Conservation (phyloP, 2,329 filamentous ascomycete genomes). For the Trichoderma oligosporum region DNA sequence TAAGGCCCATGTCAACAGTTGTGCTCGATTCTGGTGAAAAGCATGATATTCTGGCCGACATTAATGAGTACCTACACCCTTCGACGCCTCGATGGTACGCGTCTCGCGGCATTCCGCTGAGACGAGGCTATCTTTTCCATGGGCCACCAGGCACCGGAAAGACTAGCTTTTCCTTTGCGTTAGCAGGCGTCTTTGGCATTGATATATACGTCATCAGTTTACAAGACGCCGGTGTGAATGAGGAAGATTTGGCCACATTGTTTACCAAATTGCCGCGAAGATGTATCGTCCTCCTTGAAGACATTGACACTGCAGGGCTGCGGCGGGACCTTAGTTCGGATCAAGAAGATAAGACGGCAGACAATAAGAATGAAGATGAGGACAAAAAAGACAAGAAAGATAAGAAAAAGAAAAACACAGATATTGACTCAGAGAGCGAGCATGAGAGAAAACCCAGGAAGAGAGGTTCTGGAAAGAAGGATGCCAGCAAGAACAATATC, state of each 20-base stretch:
- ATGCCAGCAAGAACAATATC: conserved; percentile 18
- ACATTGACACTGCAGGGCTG: conserved; percentile 64
- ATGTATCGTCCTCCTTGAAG: conserved; percentile 65
- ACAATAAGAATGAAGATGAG: conserved; percentile 21
- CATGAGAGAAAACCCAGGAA: conserved; percentile 21
- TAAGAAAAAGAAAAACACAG: conserved; percentile 28
- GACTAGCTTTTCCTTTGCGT: conserved; percentile 61
- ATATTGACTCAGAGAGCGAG: conserved; percentile 27
- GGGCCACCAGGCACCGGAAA: conserved; percentile 74
- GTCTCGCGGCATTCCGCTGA: conserved; percentile 69
- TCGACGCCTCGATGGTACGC: conserved; percentile 69
- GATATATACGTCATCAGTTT: conserved; percentile 61
- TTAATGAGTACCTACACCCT: conserved; percentile 75
- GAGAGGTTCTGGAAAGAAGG: conserved; percentile 20
- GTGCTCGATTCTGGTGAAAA: conserved; percentile 68
- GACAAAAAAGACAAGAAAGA: conserved; percentile 24
- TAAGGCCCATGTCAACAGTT: conserved; percentile 70
- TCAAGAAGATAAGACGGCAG: conserved; percentile 22
- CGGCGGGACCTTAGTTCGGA: conserved; percentile 39
- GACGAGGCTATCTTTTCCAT: conserved; percentile 73
- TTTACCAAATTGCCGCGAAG: conserved; percentile 59
- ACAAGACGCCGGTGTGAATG: conserved; percentile 56
- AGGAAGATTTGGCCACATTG: conserved; percentile 56
- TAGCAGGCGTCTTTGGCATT: conserved; percentile 63
- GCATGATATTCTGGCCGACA: conserved; percentile 61